Percentiles rank a stretch among this genome's conserved stretches.
phyloP scores from a whole-genome alignment of 2,329 filamentous ascomycete genomes.

The Curvularia lunata region DNA sequence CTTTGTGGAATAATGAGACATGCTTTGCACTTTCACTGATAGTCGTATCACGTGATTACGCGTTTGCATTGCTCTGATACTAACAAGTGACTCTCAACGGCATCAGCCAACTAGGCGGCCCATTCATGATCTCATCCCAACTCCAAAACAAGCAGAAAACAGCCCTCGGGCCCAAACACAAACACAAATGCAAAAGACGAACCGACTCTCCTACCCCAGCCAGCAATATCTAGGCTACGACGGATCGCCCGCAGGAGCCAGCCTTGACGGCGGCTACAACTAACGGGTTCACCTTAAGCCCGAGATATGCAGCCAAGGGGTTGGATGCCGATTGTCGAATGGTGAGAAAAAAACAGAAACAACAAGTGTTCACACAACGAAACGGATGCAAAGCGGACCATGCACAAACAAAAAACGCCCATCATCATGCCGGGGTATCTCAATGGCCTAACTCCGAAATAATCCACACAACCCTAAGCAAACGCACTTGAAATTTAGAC shows the following conservation, averaged over 20 bases:
- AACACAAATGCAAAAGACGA: constrained; percentile 1
- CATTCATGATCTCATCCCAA: constrained; percentile 4
- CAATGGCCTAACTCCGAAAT: constrained; percentile 24
- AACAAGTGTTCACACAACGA: constrained; percentile 7
- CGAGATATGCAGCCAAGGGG: constrained; percentile 10
- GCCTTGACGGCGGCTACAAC: constrained; percentile 31
- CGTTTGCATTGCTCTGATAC: background rate
- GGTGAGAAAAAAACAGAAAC: constrained; percentile 1
- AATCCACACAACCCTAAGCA: constrained; percentile 10
- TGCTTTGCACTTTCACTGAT: background rate
- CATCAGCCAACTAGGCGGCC: background rate
- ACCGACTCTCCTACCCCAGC: constrained; percentile 10
- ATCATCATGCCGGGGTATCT: constrained; percentile 30
- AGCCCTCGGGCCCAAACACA: background rate
- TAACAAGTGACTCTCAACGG: background rate
- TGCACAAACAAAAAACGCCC: constrained; percentile 5
- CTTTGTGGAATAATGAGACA: constrained; percentile 36
- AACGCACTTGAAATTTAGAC: constrained; percentile 15
- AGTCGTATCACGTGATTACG: constrained; percentile 20
- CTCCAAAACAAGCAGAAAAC: constrained; percentile 1
- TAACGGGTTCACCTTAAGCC: constrained; percentile 27
- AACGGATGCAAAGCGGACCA: background rate
- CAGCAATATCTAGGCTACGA: constrained; percentile 25
- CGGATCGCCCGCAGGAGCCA: constrained; percentile 26
- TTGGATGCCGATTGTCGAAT: constrained; percentile 8